A percentile compares a stretch with the other conserved stretches of the same genome.
phyloP scores from a whole-genome alignment of 1,139 yeast species.

The Debaryomyces fabryi region DNA sequence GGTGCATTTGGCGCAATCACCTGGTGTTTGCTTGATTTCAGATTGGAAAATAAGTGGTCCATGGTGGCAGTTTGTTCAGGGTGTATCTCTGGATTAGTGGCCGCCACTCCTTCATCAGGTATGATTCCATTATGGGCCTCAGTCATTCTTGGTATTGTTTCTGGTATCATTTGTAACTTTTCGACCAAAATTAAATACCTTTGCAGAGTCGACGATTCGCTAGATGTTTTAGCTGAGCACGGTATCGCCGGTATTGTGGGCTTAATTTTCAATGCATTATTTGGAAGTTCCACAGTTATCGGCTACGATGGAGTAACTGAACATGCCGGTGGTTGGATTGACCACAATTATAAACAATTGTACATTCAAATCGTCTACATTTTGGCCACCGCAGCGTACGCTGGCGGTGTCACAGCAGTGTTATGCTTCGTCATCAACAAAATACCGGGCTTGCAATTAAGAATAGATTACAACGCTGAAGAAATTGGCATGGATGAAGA shows the following conservation, averaged over 20 bases:
- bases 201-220: slow-evolving; percentile 82
- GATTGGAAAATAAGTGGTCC: slow-evolving; percentile 88
- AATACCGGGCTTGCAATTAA: slow-evolving; percentile 80
- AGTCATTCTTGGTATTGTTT: slow-evolving; percentile 74
- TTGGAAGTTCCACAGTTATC: slow-evolving; percentile 84
- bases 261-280: slow-evolving; percentile 79
- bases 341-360: slow-evolving; percentile 87
- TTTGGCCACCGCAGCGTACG: slow-evolving; percentile 72
- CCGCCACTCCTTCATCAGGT: slow-evolving; percentile 95
- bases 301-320: slow-evolving; percentile 85
- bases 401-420: slow-evolving; percentile 75
- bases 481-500: slow-evolving; percentile 92
- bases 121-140: slow-evolving; percentile 91
- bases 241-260: slow-evolving; percentile 96
- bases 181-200: slow-evolving; percentile 86
- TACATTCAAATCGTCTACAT: slow-evolving; percentile 88
- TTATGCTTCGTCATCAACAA: slow-evolving; percentile 73
- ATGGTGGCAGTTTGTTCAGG: slow-evolving; percentile 97
- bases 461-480: slow-evolving; percentile 85
- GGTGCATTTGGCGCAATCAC: slow-evolving; percentile 91
- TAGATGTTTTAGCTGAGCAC: slow-evolving; percentile 97
- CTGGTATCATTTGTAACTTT: slow-evolving; percentile 87
- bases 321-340: slow-evolving; percentile 90
- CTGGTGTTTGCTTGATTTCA: slow-evolving; percentile 89
- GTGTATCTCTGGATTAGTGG: slow-evolving; percentile 90